phyloP scores from a whole-genome alignment of 371 early-diverging fungal genomes.

The Mortierella sp. region DNA sequence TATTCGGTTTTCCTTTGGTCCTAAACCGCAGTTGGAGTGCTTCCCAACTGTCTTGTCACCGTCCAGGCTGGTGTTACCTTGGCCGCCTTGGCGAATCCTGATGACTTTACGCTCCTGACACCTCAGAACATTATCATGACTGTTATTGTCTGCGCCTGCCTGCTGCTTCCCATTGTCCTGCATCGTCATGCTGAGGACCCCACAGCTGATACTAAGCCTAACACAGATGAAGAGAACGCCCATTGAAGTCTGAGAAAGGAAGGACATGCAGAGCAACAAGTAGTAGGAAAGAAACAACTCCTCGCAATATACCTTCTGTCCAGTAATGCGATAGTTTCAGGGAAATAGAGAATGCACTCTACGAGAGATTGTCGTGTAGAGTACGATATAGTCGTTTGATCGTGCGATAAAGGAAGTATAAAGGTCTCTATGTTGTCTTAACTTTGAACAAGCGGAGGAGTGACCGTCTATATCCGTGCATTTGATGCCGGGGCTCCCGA shows the following conservation, averaged over 20 bases:
- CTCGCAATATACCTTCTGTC: too few relatives aligned
- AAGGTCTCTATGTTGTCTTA: too few relatives aligned
- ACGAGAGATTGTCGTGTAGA: too few relatives aligned
- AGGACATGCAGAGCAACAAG: not conserved
- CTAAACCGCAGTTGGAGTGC: slow-evolving; percentile 56
- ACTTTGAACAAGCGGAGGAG: too few relatives aligned
- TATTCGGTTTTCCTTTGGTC: not conserved
- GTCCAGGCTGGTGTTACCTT: slow-evolving; percentile 72
- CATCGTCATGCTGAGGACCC: slow-evolving; percentile 34
- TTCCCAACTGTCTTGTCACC: slow-evolving; percentile 67
- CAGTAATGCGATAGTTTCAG: too few relatives aligned
- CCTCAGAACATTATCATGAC: slow-evolving; percentile 55
- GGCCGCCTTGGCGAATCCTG: slow-evolving; percentile 67
- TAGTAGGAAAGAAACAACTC: not conserved
- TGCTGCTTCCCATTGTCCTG: slow-evolving; percentile 41
- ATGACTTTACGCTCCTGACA: slow-evolving; percentile 52
- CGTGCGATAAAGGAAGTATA: too few relatives aligned
- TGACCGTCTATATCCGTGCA: too few relatives aligned
- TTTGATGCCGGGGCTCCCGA: too few relatives aligned
- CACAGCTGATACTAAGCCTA: slow-evolving; percentile 17
- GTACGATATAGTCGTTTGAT: too few relatives aligned
- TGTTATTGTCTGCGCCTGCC: slow-evolving; percentile 30
- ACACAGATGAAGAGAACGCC: slow-evolving; percentile 11
- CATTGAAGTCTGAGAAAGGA: slow-evolving; percentile 6
- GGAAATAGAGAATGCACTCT: too few relatives aligned